phyloP scores from a whole-genome alignment of 768 basidiomycete genomes.

The Macrolepiota albuminosa region DNA sequence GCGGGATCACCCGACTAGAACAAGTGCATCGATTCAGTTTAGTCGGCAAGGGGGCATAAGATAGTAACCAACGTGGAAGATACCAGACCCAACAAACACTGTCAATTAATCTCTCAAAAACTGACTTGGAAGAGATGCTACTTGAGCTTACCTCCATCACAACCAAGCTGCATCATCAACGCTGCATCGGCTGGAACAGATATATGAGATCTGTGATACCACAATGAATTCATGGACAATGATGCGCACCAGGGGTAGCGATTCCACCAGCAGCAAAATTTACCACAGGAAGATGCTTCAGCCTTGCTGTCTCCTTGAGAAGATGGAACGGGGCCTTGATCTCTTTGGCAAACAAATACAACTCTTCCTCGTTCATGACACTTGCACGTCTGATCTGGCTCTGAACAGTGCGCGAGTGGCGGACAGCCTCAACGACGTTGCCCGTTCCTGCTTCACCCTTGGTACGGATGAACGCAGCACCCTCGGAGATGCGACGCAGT shows the following conservation, averaged over 20 bases:
- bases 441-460: constrained; percentile 92
- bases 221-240: neutral
- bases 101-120: constrained; percentile 9
- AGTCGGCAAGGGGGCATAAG: neutral
- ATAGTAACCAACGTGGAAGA: constrained; percentile 73
- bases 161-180: constrained; percentile 97
- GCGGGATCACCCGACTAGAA: constrained; percentile 84
- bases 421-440: constrained; percentile 90
- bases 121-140: constrained; percentile 2
- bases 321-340: constrained; percentile 93
- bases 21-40: neutral
- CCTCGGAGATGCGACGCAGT: constrained; percentile 92
- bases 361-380: constrained; percentile 91
- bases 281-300: constrained; percentile 92
- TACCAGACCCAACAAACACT: constrained; percentile 98
- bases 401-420: constrained; percentile 82
- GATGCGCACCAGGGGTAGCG: constrained; percentile 73
- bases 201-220: neutral
- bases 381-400: constrained; percentile 81
- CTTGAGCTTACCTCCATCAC: constrained; percentile 76
- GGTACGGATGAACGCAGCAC: constrained; percentile 97
- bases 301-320: constrained; percentile 90
- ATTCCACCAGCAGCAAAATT: constrained; percentile 96
- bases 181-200: constrained; percentile 78
- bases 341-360: constrained; percentile 90